Evolutionary conservation across 768 basidiomycete species (phyloP).

Genomic region (Sporobolomyces phaffii): DNA sequence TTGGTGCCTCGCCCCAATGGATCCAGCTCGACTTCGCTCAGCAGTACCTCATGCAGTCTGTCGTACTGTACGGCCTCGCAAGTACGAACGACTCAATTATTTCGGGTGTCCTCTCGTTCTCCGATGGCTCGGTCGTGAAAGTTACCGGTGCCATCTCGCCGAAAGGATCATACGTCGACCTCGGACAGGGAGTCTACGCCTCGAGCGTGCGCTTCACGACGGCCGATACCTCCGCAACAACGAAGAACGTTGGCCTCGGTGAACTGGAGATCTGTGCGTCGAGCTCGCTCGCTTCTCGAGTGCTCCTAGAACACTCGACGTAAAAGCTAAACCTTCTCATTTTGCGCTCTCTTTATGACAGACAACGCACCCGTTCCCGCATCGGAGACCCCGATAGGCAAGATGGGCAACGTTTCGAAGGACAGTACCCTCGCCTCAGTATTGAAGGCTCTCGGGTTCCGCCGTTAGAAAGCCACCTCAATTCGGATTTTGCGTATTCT

Average conservation of each 20-base stretch:
- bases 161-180: conserved; percentile 10
- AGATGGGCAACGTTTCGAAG: too few species aligned
- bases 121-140: conserved; percentile 16
- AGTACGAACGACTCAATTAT: conserved; percentile 17
- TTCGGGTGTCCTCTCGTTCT: conserved; percentile 11
- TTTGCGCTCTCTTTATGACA: not conserved
- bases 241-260: conserved; percentile 4
- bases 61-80: conserved; percentile 21
- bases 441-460: too few species aligned
- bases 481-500: too few species aligned
- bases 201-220: not conserved
- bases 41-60: not conserved
- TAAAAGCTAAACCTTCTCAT: too few species aligned
- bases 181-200: not conserved
- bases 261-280: conserved; percentile 19
- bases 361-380: too few species aligned
- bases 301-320: too few species aligned
- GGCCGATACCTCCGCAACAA: not conserved
- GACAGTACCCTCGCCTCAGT: too few species aligned
- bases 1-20: not conserved
- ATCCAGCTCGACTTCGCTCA: conserved; percentile 2
- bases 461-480: too few species aligned
- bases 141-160: conserved; percentile 6
- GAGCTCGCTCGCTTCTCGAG: too few species aligned
- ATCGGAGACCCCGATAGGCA: too few species aligned